Evolutionary conservation across 2,329 filamentous ascomycete species (phyloP).

Genomic region (Lanzia echinophila): DNA sequence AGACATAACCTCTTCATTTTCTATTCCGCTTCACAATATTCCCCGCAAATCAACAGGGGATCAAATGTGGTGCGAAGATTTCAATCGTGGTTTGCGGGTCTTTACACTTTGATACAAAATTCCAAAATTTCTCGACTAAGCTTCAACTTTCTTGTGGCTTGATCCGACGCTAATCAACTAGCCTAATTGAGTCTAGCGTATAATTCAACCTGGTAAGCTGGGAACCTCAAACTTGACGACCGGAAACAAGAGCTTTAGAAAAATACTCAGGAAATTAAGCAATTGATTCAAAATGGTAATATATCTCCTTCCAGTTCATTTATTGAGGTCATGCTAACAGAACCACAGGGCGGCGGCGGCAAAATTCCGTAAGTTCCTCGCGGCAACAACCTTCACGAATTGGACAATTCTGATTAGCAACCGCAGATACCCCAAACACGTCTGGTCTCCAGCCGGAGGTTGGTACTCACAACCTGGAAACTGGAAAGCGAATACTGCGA

Average conservation of each 20-base stretch:
- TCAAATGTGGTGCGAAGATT: neutral
- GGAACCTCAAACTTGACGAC: constrained; percentile 5
- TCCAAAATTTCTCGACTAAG: constrained; percentile 11
- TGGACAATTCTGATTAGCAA: neutral
- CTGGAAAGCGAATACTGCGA: constrained; percentile 87
- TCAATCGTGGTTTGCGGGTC: constrained; percentile 3
- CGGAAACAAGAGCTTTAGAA: constrained; percentile 5
- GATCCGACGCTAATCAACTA: constrained; percentile 1
- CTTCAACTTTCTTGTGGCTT: constrained; percentile 3
- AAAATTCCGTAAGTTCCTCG: constrained; percentile 56
- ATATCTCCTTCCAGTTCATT: neutral
- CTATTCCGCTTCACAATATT: constrained; percentile 15
- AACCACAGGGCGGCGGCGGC: constrained; percentile 65
- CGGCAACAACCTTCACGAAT: neutral
- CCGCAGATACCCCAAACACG: constrained; percentile 87
- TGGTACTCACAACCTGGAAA: constrained; percentile 95
- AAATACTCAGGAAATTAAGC: constrained; percentile 11
- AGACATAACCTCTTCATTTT: constrained; percentile 56
- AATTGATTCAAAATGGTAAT: constrained; percentile 51
- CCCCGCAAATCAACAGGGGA: neutral
- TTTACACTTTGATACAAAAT: constrained; percentile 3
- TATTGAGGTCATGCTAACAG: constrained; percentile 35
- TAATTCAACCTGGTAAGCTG: neutral
- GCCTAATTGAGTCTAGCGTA: neutral
- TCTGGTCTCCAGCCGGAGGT: constrained; percentile 97